Evolutionary conservation across 768 basidiomycete species (phyloP).

Genomic region (Collybiopsis confluens): DNA sequence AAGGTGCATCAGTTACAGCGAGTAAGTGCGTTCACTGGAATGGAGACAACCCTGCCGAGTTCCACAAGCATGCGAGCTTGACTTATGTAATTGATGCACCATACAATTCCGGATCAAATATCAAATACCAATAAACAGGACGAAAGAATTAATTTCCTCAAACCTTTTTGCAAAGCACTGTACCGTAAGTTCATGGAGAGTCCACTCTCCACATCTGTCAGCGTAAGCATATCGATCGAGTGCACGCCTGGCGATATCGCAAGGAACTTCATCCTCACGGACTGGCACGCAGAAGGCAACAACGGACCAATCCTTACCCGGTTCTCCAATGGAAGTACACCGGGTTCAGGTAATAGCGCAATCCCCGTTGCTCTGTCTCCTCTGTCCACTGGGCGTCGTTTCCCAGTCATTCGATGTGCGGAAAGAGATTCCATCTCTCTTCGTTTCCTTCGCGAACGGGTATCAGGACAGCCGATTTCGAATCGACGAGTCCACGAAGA

Average conservation of each 20-base stretch:
- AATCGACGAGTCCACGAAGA: slow-evolving; percentile 72
- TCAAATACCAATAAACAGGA: too few relatives aligned
- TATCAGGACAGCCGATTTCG: slow-evolving; percentile 67
- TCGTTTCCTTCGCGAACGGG: slow-evolving; percentile 33
- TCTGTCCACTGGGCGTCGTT: slow-evolving; percentile 22
- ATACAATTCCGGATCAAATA: too few relatives aligned
- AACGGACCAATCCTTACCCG: slow-evolving; percentile 81
- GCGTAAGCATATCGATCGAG: slow-evolving; percentile 61
- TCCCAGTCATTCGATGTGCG: slow-evolving; percentile 19
- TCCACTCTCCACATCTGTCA: slow-evolving; percentile 74
- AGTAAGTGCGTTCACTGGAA: too few relatives aligned
- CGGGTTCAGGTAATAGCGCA: slow-evolving; percentile 33
- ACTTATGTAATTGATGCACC: too few relatives aligned
- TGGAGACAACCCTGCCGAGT: too few relatives aligned
- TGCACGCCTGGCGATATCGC: slow-evolving; percentile 80
- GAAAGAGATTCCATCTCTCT: slow-evolving; percentile 26
- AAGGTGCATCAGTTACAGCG: too few relatives aligned
- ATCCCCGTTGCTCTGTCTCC: not conserved
- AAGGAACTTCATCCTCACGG: slow-evolving; percentile 81
- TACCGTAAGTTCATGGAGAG: slow-evolving; percentile 71
- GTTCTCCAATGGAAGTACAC: slow-evolving; percentile 74
- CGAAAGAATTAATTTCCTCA: too few relatives aligned
- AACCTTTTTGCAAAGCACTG: too few relatives aligned
- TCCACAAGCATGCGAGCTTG: too few relatives aligned
- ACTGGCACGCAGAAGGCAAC: slow-evolving; percentile 78